phyloP scores from a whole-genome alignment of 805 yeast genomes.

The Lipomyces oligophaga region DNA sequence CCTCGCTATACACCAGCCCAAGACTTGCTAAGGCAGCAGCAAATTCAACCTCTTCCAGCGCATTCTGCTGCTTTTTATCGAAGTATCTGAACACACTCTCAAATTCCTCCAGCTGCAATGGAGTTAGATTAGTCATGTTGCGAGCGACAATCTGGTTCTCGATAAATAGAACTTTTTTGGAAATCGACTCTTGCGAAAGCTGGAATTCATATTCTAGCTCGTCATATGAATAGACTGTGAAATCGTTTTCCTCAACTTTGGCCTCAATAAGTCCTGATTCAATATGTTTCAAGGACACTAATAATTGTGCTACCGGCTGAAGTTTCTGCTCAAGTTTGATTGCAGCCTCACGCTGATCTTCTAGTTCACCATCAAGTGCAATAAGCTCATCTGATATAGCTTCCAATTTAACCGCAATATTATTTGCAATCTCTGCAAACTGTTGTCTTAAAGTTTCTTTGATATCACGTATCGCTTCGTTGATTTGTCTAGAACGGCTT shows the following conservation, averaged over 20 bases:
- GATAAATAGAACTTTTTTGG: slow-evolving; percentile 43
- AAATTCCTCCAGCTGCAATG: slow-evolving; percentile 43
- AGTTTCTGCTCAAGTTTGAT: slow-evolving; percentile 39
- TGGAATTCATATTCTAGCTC: slow-evolving; percentile 42
- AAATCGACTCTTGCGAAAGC: slow-evolving; percentile 40
- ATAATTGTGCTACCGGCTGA: slow-evolving; percentile 36
- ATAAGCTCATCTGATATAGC: slow-evolving; percentile 31
- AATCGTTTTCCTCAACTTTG: slow-evolving; percentile 41
- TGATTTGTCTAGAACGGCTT: slow-evolving; percentile 35
- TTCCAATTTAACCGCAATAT: slow-evolving; percentile 33
- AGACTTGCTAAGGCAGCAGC: slow-evolving; percentile 43
- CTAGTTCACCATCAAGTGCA: slow-evolving; percentile 38
- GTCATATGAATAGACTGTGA: slow-evolving; percentile 38
- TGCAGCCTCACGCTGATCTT: slow-evolving; percentile 40
- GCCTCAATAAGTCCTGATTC: slow-evolving; percentile 36
- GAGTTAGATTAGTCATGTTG: slow-evolving; percentile 37
- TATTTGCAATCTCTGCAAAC: slow-evolving; percentile 39
- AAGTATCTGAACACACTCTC: slow-evolving; percentile 45
- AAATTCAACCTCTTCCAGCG: slow-evolving; percentile 44
- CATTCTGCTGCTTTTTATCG: slow-evolving; percentile 39
- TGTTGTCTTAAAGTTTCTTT: slow-evolving; percentile 36
- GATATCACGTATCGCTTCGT: slow-evolving; percentile 36
- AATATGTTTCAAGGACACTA: slow-evolving; percentile 34
- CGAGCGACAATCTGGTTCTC: slow-evolving; percentile 43
- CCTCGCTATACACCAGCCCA: slow-evolving; percentile 40